Percentiles rank a stretch among this genome's conserved stretches.
Evolutionary conservation across 495 filamentous ascomycete genomes (phyloP).

Genomic region (Viridothelium virens): DNA sequence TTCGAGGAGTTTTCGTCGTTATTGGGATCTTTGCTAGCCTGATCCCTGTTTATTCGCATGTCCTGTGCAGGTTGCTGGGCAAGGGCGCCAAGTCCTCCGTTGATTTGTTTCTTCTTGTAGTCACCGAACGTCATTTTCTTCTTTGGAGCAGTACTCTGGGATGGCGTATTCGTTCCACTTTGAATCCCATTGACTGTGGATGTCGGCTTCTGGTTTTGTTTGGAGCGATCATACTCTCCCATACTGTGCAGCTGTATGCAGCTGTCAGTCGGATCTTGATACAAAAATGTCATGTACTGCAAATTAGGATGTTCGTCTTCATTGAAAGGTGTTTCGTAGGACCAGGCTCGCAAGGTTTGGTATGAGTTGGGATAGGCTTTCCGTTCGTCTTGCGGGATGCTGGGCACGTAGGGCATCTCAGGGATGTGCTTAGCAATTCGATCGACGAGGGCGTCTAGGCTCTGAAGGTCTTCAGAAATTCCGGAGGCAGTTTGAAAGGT

Average conservation of each 20-base stretch:
- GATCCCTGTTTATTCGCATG: background rate
- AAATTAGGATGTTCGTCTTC: slow-evolving; percentile 23
- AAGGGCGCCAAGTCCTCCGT: background rate
- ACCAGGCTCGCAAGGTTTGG: slow-evolving; percentile 20
- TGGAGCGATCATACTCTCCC: background rate
- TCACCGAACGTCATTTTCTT: slow-evolving; percentile 29
- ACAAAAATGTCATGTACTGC: slow-evolving; percentile 30
- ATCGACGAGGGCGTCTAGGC: slow-evolving; percentile 22
- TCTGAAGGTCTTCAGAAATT: slow-evolving; percentile 17
- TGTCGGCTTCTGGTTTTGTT: slow-evolving; percentile 14
- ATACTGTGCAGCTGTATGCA: slow-evolving; percentile 20
- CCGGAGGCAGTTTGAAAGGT: background rate
- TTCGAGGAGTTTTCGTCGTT: background rate
- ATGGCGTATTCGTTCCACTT: slow-evolving; percentile 4
- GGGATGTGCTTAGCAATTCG: slow-evolving; percentile 25
- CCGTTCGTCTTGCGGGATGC: slow-evolving; percentile 20
- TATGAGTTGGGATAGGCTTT: slow-evolving; percentile 18
- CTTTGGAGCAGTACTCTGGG: slow-evolving; percentile 18
- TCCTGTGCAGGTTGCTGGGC: background rate
- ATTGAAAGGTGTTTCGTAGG: slow-evolving; percentile 22
- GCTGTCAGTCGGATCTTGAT: slow-evolving; percentile 25
- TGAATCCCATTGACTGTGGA: slow-evolving; percentile 8
- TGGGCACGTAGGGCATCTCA: slow-evolving; percentile 26
- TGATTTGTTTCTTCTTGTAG: slow-evolving; percentile 27
- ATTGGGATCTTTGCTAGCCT: background rate